phyloP scores from a whole-genome alignment of 768 basidiomycete species.

The Suillus luteus region DNA sequence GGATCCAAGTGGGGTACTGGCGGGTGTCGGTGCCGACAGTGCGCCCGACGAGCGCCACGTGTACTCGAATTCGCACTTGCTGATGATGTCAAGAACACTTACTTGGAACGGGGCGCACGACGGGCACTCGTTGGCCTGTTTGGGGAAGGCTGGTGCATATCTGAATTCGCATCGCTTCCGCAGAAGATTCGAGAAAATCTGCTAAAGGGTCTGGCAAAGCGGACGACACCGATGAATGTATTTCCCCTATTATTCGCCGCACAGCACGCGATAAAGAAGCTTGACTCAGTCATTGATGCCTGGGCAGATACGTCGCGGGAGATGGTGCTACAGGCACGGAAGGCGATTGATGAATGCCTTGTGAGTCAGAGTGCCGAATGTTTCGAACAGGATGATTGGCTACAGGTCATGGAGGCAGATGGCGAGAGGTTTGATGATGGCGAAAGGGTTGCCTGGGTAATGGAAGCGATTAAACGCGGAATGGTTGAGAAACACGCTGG shows the following conservation, averaged over 20 bases:
- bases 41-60: slow-evolving; percentile 76
- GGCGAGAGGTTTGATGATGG: slow-evolving; percentile 75
- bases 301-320: slow-evolving; percentile 45
- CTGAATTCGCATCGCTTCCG: slow-evolving; percentile 75
- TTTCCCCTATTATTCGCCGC: slow-evolving; percentile 71
- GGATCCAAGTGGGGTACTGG: slow-evolving; percentile 79
- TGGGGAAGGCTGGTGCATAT: slow-evolving; percentile 85
- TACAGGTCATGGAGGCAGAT: slow-evolving; percentile 71
- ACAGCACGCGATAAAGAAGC: slow-evolving; percentile 57
- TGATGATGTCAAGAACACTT: slow-evolving; percentile 75
- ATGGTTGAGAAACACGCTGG: slow-evolving; percentile 66
- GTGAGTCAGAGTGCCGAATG: slow-evolving; percentile 60
- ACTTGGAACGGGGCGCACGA: slow-evolving; percentile 71
- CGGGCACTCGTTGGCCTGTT: slow-evolving; percentile 81
- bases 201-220: slow-evolving; percentile 71
- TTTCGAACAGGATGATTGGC: slow-evolving; percentile 71
- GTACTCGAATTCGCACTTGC: slow-evolving; percentile 79
- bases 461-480: slow-evolving; percentile 64
- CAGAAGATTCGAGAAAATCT: slow-evolving; percentile 66
- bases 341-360: slow-evolving; percentile 61
- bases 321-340: slow-evolving; percentile 66
- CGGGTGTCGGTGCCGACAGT: slow-evolving; percentile 84
- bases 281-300: slow-evolving; percentile 59
- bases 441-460: slow-evolving; percentile 77
- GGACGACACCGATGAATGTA: slow-evolving; percentile 66